A percentile compares a stretch with the other conserved stretches of the same genome.
These are phyloP conservation scores for Nakazawaea anatomiae DNA, from an alignment of 805 yeast genomes.

Conservation along the genomic window DNA sequence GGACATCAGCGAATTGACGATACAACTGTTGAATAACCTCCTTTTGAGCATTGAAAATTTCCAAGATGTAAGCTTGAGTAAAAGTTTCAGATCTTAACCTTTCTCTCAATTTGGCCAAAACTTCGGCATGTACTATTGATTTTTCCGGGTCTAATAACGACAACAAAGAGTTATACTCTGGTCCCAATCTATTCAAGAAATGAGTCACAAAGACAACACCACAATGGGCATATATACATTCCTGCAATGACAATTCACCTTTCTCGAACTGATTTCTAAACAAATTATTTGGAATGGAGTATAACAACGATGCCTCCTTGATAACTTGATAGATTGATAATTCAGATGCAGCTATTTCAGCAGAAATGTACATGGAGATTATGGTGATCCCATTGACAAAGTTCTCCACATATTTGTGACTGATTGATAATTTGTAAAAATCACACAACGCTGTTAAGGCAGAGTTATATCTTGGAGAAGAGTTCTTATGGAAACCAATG, in stretches of 20 bases:
- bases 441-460: constrained; percentile 83
- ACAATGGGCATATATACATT: constrained; percentile 89
- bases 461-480: constrained; percentile 82
- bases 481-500: constrained; percentile 78
- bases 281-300: constrained; percentile 82
- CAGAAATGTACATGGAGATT: constrained; percentile 78
- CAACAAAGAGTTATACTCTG: constrained; percentile 72
- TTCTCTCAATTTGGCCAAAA: constrained; percentile 73
- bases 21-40: constrained; percentile 76
- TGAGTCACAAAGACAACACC: constrained; percentile 91
- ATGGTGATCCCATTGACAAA: constrained; percentile 85
- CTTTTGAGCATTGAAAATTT: constrained; percentile 64
- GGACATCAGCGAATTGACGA: constrained; percentile 86
- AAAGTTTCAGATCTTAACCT: constrained; percentile 90
- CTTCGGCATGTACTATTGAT: constrained; percentile 65
- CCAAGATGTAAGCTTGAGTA: constrained; percentile 77
- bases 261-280: constrained; percentile 69
- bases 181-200: constrained; percentile 88
- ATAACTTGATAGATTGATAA: constrained; percentile 82
- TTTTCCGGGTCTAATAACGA: constrained; percentile 56
- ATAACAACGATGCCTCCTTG: constrained; percentile 89
- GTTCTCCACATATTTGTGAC: constrained; percentile 91
- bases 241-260: constrained; percentile 86
- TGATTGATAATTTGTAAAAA: constrained; percentile 78
- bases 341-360: constrained; percentile 49